Evolutionary conservation across 1,284 basidiomycete species (phyloP), one percentile per base, ranked within the genome.

Genomic region (Ceratobasidium sp.): DNA sequence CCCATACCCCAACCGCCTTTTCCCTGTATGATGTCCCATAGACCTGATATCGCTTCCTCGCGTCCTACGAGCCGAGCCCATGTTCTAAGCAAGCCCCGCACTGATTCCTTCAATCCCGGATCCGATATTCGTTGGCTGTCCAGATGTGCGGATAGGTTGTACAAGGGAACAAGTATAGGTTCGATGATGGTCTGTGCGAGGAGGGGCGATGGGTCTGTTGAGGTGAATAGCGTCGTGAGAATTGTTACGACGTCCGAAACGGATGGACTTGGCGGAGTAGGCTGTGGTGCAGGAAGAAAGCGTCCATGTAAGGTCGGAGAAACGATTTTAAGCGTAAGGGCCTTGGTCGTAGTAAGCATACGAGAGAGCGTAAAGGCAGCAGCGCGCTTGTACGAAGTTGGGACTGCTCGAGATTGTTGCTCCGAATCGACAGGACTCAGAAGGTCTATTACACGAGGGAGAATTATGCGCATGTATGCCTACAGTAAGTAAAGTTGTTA

Each of bases 151-250:
- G 87, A 82, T 2, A 96, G 84, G 0, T 89, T 85, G 80, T 94
- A 94, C 1, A 97, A 81, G 1, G 89, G 83, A 0, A 90, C 83
- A 0, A 92, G 79, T 57, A 96, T 88, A 0, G 93, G 92, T 1
- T 89, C 89, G 17, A 96, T 81, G 6, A 95, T 79, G 15, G 84
- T 82, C 0, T 90, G 86, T 57, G 93, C 87, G 48, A 94, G 86
- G 1, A 83, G 81, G 0, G 93, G 91, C 0, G 92, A 91, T 2
- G 94, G 93, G 76, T 96, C 94, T 5, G 91, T 89, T 77, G 94
- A 93, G 6, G 89, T 86, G 2, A 95, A 82, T 29, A 95, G 83
- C 0, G 80, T 78, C 2, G 80, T 85, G 71, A 89, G 84, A 8
- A 87, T 84, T 11, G 81, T 81, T 2, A 83, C 80, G 22, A 87